Evolutionary conservation across 345 rosid genomes (phyloP), one percentile per base, ranked within the genome.

Genomic region (Kandelia obovata): DNA sequence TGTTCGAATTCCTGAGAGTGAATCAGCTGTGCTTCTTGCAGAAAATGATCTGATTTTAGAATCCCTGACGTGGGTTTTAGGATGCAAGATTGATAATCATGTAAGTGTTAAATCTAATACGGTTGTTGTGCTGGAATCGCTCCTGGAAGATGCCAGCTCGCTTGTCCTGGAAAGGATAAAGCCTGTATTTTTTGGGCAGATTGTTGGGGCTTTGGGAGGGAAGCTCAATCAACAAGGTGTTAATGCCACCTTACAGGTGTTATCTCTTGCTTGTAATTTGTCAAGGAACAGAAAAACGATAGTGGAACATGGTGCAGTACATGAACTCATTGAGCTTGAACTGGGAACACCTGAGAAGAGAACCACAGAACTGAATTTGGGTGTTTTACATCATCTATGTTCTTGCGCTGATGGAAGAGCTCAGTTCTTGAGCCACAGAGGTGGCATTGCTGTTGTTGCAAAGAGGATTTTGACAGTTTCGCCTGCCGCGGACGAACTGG

Each of bases 371-470:
- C 78, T 86, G 8, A 77, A 75, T 52, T 58, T 89, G 8, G 87
- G 90, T 7, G 69, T 84, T n/a, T 30, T 93, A 58, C 76, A 73
- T 68, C 81, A 83, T 49, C 53, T 93, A 21, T 93, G 98, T 73
- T 87, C 83, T 25, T 79, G 86, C 15, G 92, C 96, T 0, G 82
- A 87, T 1, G 97, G 97, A 64, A 82, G 97, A 60, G 90, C 86
- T 0, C 67, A 84, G 81, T 81, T 85, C 31, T 70, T 89, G 39
- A 77, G 71, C 3, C 97, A 93, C 51, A 75, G 73, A 31, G 83
- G 80, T 0, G 87, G 88, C 34, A 34, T 91, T 11, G 89, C 96
- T 0, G 77, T 86, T 43, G 83, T 92, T 23, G 77, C 90, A 0
- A 81, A 73, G 75, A 82, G 84, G 81, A 72, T 90, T 15, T 4